Percentiles rank a stretch among this genome's conserved stretches.
Conservation (phyloP, 1,139 yeast genomes). For the Blastobotrys proliferans region DNA sequence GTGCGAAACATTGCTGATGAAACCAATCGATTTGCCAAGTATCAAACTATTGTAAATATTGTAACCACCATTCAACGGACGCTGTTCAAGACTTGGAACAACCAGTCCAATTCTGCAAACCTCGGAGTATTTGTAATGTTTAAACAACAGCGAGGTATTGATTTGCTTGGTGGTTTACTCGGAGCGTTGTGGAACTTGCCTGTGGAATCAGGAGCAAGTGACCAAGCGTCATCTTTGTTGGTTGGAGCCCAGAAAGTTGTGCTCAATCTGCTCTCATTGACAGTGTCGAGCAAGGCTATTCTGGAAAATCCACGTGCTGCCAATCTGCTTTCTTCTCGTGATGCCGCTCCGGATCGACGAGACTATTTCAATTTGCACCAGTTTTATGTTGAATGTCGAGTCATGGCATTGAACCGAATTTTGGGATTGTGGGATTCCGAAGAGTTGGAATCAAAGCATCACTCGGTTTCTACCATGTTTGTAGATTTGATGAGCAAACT, state of each 20-base stretch:
- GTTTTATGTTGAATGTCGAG: constrained; percentile 33
- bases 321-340: constrained; percentile 26
- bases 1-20: constrained; percentile 13
- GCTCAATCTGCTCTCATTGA: constrained; percentile 22
- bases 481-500: constrained; percentile 25
- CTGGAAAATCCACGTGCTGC: constrained; percentile 23
- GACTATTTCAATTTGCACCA: constrained; percentile 31
- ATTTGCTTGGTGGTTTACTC: constrained; percentile 25
- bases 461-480: constrained; percentile 22
- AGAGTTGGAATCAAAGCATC: constrained; percentile 21
- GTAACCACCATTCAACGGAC: constrained; percentile 25
- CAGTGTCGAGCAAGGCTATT: constrained; percentile 24
- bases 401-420: constrained; percentile 24
- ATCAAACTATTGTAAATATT: constrained; percentile 20
- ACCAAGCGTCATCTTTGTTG: constrained; percentile 17
- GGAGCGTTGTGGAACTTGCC: constrained; percentile 24
- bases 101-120: constrained; percentile 17
- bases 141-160: constrained; percentile 33
- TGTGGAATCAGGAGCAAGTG: constrained; percentile 9
- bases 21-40: constrained; percentile 14
- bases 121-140: constrained; percentile 31
- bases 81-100: constrained; percentile 24
- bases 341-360: constrained; percentile 24
- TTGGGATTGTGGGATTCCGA: constrained; percentile 30
- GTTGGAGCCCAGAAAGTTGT: constrained; percentile 21